A percentile compares a stretch with the other conserved stretches of the same genome.
These are phyloP conservation scores for Nadsonia commutata DNA, from an alignment of 1,139 yeast genomes.

Conservation along the genomic window DNA sequence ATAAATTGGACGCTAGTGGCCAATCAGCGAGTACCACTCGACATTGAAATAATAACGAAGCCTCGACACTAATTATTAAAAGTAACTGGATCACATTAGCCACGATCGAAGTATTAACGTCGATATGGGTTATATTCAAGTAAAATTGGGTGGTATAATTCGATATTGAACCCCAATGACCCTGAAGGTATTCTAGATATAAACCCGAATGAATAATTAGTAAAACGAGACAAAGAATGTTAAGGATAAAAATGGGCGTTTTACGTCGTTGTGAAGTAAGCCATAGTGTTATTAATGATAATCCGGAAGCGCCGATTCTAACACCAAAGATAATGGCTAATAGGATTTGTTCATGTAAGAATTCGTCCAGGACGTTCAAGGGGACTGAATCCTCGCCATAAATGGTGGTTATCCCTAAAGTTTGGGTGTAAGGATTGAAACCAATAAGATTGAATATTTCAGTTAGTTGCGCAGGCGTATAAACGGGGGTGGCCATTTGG, in stretches of 20 bases:
- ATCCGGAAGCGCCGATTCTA: constrained; percentile 26
- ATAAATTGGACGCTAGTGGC: constrained; percentile 4
- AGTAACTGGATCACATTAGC: constrained; percentile 46
- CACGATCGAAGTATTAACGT: constrained; percentile 36
- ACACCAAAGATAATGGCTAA: constrained; percentile 16
- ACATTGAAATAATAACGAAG: constrained; percentile 57
- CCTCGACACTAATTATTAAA: constrained; percentile 43
- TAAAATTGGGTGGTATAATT: constrained; percentile 37
- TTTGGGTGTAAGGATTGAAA: neutral
- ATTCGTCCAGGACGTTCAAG: constrained; percentile 21
- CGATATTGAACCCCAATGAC: constrained; percentile 37
- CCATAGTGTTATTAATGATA: constrained; percentile 25
- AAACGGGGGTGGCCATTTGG: neutral
- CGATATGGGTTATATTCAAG: constrained; percentile 23
- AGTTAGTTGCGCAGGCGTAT: neutral
- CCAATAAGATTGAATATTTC: neutral
- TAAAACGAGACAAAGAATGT: constrained; percentile 41
- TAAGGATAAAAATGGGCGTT: constrained; percentile 57
- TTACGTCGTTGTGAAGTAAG: constrained; percentile 34
- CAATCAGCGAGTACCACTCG: constrained; percentile 42
- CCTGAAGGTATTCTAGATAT: constrained; percentile 38
- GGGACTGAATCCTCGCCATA: neutral
- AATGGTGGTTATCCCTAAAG: neutral
- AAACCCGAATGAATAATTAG: constrained; percentile 45
- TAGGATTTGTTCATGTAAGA: constrained; percentile 19